A percentile compares a stretch with the other conserved stretches of the same genome.
These are phyloP conservation scores for Guadua angustifolia DNA, from an alignment of 176 grass and related monocot species.

Conservation along the genomic window DNA sequence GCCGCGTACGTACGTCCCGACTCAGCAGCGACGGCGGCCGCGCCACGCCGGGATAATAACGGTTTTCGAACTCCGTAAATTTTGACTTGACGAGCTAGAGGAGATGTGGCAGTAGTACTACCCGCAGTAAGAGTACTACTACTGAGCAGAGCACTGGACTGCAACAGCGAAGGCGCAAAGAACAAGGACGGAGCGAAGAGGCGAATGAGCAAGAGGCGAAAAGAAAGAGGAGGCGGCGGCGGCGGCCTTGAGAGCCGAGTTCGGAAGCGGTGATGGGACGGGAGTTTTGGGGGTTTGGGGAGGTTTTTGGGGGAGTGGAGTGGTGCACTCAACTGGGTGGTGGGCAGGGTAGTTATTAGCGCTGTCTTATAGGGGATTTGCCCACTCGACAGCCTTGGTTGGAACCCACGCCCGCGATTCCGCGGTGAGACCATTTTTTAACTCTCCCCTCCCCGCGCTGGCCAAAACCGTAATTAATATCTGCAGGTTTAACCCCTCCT, in stretches of 20 bases:
- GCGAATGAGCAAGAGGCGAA: not conserved
- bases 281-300: conserved; percentile 57
- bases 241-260: conserved; percentile 8
- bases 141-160: not conserved
- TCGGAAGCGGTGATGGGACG: conserved; percentile 20
- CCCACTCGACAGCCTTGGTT: conserved; percentile 50
- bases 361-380: conserved; percentile 57
- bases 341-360: conserved; percentile 33
- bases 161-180: conserved; percentile 12
- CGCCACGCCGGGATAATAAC: conserved; percentile 42
- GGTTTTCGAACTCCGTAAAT: conserved; percentile 58
- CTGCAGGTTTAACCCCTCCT: conserved; percentile 22
- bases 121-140: not conserved
- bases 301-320: conserved; percentile 44
- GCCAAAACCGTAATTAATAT: conserved; percentile 29
- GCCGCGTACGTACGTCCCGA: conserved; percentile 27
- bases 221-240: not conserved
- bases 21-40: not conserved
- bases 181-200: conserved; percentile 33
- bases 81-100: not conserved
- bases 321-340: too few relatives aligned
- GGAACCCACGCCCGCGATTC: conserved; percentile 58
- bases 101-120: not conserved
- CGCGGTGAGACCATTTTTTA: conserved; percentile 34
- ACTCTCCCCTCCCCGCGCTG: not conserved